A percentile compares a stretch with the other conserved stretches of the same genome.
These are phyloP conservation scores for Cryptococcus sp. DNA, from an alignment of 1,284 basidiomycete species.

Conservation along the genomic window DNA sequence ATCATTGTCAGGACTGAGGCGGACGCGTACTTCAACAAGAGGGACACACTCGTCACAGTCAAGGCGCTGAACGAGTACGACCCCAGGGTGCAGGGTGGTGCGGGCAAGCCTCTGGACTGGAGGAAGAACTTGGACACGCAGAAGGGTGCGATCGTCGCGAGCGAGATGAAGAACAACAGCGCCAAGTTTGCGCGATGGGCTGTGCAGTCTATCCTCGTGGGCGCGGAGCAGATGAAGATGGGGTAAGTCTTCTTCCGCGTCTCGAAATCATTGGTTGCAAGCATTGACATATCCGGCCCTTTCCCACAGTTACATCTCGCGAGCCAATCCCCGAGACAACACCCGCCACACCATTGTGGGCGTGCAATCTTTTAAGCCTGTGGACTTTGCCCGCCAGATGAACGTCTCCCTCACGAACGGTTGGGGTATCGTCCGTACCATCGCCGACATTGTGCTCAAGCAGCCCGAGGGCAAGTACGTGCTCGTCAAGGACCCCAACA, in stretches of 20 bases:
- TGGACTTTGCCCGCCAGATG: constrained; percentile 90
- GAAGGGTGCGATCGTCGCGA: constrained; percentile 95
- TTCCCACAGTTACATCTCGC: constrained; percentile 64
- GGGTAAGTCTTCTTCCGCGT: constrained; percentile 57
- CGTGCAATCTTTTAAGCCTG: constrained; percentile 89
- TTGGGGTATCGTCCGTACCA: constrained; percentile 96
- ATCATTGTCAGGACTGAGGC: constrained; percentile 95
- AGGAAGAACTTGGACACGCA: constrained; percentile 91
- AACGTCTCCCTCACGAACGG: constrained; percentile 94
- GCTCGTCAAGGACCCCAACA: constrained; percentile 93
- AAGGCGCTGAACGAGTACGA: constrained; percentile 98
- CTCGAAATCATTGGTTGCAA: not conserved
- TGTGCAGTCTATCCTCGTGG: constrained; percentile 90
- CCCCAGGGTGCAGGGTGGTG: constrained; percentile 71
- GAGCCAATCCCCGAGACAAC: constrained; percentile 88
- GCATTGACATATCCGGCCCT: not conserved
- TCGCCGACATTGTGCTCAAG: constrained; percentile 88
- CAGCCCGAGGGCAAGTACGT: constrained; percentile 96
- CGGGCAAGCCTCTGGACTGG: constrained; percentile 81
- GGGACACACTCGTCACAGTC: constrained; percentile 69
- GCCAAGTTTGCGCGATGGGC: constrained; percentile 98
- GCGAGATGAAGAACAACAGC: constrained; percentile 99
- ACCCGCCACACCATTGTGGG: constrained; percentile 93
- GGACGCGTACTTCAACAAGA: constrained; percentile 74
- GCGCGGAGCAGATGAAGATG: constrained; percentile 96